Evolutionary conservation across 768 basidiomycete genomes (phyloP), one percentile per base, ranked within the genome.

Genomic region (Russula foetens): DNA sequence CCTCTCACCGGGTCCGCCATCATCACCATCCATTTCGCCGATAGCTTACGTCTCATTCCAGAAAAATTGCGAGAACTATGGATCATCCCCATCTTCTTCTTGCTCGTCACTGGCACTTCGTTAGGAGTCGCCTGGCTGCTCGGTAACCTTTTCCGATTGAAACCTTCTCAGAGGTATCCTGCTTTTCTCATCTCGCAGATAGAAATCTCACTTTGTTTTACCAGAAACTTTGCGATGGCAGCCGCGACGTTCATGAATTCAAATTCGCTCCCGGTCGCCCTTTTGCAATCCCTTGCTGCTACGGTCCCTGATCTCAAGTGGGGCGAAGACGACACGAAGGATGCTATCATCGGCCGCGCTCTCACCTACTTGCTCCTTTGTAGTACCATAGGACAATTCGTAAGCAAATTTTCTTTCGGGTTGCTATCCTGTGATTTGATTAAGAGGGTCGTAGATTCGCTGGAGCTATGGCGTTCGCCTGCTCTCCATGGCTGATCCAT

Each of bases 301-400:
- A 87, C 90, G 14, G 92, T 96, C 0, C 85, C 86, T 0, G 84
- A 84, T 5, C 78, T 96, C 33, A 88, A 87, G 67, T 93, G 93
- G 92, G 86, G 79, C 9, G 63, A 75, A 3, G 83, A 90, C 56
- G 95, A 98, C 70, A 89, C 83, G 68, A 79, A 83, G 65, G 81
- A 95, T 65, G 84, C 86, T 24, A 98, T 96, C 90, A 80, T 98
- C 31, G 95, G 95, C 31, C 81, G 97, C 8, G 92, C 91, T 0
- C 75, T 96, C 58, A 89, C 88, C 0, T 95, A 96, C 69, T 81
- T 96, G 47, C 91, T 97, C 7, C 78, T 98, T 23, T 95, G 95
- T 71, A 93, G 90, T 60, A 97, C 95, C 0, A 79, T 98, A 33
- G 97, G 97, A 46, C 96, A 96, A 93, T 84, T 98, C 68, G 90